Base-by-base conservation (phyloP, 2,329 filamentous ascomycete species). In the Cadophora gregata region DNA sequence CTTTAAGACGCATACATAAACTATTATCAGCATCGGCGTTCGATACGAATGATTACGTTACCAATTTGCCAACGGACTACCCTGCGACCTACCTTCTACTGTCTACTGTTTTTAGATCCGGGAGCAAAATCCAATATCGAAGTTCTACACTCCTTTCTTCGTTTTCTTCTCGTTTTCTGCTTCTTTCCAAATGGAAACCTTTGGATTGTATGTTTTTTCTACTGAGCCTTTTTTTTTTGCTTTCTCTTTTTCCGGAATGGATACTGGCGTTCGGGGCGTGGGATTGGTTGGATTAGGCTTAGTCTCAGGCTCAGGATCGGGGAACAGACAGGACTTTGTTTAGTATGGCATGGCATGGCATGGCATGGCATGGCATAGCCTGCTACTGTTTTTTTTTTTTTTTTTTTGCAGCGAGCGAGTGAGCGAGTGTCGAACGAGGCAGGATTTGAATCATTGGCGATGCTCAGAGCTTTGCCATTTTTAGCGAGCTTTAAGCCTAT, bases 61-160 rank as follows among this genome's bases (percentile, higher is more conserved):
- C 38, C n/a, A 60, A 60, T 60, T 33, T 60, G 38, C 16, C 38
- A 24, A 45, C 25, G 58, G 19, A 29, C 31, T 58, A 58, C 33
- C 25, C 31, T n/a, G 7, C 24, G 31, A 31, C 50, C n/a, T 58
- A 58, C 58, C 36, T 60, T 60, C 38, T 60, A 60, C 56, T 59
- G 56, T 47, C 42, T 59, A 59, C 58, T 60, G 58, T 60, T 58
- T 56, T 48, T 60, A 60, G 58, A 60, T 62, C 27, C 27, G 19
- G 59, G 59, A 50, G 29, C 45, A 51, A 51, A n/a, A 48, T 50
- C 38, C 58, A 48, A 31, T 10, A 19, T 48, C 25, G 19, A 42
- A 42, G 24, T 27, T 31, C 25, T 45, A 38, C 14, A 21, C 36
- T 48, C 19, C n/a, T 10, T 21, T 60, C 24, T 47, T 36, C 59